phyloP scores from a whole-genome alignment of 345 rosid species.

The Populus tremula region DNA sequence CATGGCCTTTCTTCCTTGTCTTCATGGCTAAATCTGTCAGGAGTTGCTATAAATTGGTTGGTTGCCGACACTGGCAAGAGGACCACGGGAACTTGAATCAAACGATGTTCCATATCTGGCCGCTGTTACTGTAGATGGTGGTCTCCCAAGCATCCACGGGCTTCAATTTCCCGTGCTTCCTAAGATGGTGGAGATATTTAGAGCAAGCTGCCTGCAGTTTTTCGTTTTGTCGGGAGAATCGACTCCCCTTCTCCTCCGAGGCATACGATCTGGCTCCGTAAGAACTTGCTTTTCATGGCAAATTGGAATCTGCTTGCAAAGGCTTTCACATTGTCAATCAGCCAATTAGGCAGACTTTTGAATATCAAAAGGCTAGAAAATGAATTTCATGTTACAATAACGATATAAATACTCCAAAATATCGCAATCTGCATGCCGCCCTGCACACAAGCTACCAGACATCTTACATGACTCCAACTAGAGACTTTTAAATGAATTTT shows the following conservation, averaged over 20 bases:
- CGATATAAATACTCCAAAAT: background rate
- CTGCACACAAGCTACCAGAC: background rate
- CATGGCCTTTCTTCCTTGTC: background rate
- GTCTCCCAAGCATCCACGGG: background rate
- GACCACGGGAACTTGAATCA: background rate
- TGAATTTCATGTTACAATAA: background rate
- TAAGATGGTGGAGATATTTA: background rate
- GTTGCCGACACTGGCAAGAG: background rate
- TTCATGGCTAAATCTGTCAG: background rate
- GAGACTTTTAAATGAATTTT: too few relatives aligned
- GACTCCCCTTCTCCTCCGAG: background rate
- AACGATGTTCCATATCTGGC: background rate
- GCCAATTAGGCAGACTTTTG: background rate
- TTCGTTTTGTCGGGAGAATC: background rate
- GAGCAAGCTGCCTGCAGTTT: background rate
- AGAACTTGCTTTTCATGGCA: background rate
- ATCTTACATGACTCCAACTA: background rate
- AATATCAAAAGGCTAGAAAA: background rate
- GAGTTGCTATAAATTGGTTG: background rate
- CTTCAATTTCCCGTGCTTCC: background rate
- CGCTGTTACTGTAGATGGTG: background rate
- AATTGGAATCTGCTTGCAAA: background rate
- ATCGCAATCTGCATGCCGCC: background rate
- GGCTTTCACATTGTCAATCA: background rate
- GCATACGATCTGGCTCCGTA: background rate